Percentiles rank a stretch among this genome's conserved stretches.
Evolutionary conservation across 139 green algal genomes (phyloP).

Genomic region (Astrephomene gubernaculifera): DNA sequence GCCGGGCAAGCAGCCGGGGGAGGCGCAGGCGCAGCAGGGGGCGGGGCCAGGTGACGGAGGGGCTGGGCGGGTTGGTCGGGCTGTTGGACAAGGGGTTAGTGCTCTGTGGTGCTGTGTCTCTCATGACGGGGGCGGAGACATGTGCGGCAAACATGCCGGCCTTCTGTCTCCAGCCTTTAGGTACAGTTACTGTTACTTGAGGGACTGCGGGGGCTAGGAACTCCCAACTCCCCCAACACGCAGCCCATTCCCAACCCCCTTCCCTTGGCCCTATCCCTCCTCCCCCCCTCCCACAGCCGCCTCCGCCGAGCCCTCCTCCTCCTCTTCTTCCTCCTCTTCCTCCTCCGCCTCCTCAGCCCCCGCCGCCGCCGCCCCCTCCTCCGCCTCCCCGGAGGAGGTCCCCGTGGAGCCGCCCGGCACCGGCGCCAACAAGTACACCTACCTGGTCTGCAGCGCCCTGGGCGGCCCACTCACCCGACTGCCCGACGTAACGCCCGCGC

Average conservation of each 20-base stretch:
- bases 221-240: too few species aligned
- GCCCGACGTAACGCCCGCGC: slow-evolving; percentile 74
- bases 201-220: too few species aligned
- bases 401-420: slow-evolving; percentile 63
- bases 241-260: too few species aligned
- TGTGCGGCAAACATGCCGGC: too few species aligned
- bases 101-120: neutral
- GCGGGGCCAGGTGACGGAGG: slow-evolving; percentile 6
- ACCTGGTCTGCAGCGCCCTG: slow-evolving; percentile 79
- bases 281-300: too few species aligned
- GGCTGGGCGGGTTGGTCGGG: neutral
- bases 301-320: too few species aligned
- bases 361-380: neutral
- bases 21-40: slow-evolving; percentile 22
- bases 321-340: neutral
- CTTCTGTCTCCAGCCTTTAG: too few species aligned
- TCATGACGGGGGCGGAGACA: too few species aligned
- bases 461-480: slow-evolving; percentile 78
- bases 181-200: too few species aligned
- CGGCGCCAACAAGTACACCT: slow-evolving; percentile 82
- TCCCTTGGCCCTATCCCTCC: too few species aligned
- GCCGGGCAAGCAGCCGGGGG: slow-evolving; percentile 27
- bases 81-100: neutral
- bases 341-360: neutral
- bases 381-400: slow-evolving; percentile 55